A percentile compares a stretch with the other conserved stretches of the same genome.
These are phyloP conservation scores for Aspergillus indologenus DNA, from an alignment of 495 filamentous ascomycete genomes.

Conservation along the genomic window DNA sequence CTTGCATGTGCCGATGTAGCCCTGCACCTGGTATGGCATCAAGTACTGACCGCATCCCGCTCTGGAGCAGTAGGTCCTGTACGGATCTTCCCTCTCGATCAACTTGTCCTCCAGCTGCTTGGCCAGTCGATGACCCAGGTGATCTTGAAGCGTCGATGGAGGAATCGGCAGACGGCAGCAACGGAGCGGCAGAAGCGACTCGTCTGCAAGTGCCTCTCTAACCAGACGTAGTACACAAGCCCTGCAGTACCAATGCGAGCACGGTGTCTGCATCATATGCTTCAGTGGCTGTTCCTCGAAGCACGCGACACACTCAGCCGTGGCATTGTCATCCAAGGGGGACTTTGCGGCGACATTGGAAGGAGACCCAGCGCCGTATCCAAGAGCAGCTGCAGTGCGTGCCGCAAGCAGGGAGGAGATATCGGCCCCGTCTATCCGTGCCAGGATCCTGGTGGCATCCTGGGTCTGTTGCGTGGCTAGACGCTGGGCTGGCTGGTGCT, in stretches of 20 bases:
- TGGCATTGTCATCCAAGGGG: background rate
- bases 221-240: conserved; percentile 32
- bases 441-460: background rate
- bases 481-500: background rate
- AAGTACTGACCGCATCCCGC: conserved; percentile 27
- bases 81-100: conserved; percentile 24
- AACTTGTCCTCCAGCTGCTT: conserved; percentile 17
- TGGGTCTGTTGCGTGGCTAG: background rate
- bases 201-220: conserved; percentile 25
- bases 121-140: conserved; percentile 16
- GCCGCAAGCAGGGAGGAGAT: no score
- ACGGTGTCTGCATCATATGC: no score
- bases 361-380: background rate
- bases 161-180: conserved; percentile 34
- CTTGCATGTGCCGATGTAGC: conserved; percentile 21
- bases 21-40: conserved; percentile 12
- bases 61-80: conserved; percentile 31
- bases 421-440: no score
- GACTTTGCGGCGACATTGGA: background rate
- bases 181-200: conserved; percentile 36
- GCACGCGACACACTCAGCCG: conserved; percentile 18
- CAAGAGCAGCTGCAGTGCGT: no score
- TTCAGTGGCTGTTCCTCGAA: conserved; percentile 11
- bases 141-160: conserved; percentile 9
- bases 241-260: conserved; percentile 35